Evolutionary conservation across 495 filamentous ascomycete genomes (phyloP).

Genomic region (Penicillium verhagenii): DNA sequence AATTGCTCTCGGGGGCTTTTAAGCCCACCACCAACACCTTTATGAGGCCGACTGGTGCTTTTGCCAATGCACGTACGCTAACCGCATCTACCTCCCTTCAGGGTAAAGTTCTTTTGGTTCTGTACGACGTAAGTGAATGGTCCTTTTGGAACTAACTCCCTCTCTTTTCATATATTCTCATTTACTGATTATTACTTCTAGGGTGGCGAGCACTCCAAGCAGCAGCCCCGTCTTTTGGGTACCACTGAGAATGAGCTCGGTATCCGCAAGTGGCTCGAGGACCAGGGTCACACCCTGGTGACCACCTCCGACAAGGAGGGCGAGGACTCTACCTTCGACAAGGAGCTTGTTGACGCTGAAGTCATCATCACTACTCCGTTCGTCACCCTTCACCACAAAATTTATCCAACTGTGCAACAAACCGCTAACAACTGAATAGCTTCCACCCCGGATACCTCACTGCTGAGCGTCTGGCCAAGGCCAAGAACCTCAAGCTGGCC

Average conservation of each 20-base stretch:
- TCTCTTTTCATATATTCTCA: too few species aligned
- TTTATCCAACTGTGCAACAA: not conserved
- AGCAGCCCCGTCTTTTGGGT: slow-evolving; percentile 85
- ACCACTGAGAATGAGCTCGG: slow-evolving; percentile 98
- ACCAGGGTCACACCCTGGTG: slow-evolving; percentile 89
- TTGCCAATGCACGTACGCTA: slow-evolving; percentile 50
- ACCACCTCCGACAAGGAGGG: slow-evolving; percentile 98
- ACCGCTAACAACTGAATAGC: slow-evolving; percentile 47
- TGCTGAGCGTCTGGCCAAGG: slow-evolving; percentile 92
- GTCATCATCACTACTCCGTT: slow-evolving; percentile 99
- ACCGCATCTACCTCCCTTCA: slow-evolving; percentile 56
- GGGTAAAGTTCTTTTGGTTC: slow-evolving; percentile 73
- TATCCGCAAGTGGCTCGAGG: slow-evolving; percentile 93
- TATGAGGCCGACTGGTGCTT: slow-evolving; percentile 30
- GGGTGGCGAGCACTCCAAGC: slow-evolving; percentile 66
- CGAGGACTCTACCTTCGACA: slow-evolving; percentile 87
- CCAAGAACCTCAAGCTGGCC: slow-evolving; percentile 97
- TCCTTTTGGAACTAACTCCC: too few species aligned
- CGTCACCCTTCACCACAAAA: slow-evolving; percentile 28
- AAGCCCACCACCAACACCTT: slow-evolving; percentile 24
- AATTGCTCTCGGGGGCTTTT: slow-evolving; percentile 44
- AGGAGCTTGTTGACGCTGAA: slow-evolving; percentile 93
- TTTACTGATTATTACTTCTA: slow-evolving; percentile 24
- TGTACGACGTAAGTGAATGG: slow-evolving; percentile 66
- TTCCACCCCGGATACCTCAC: slow-evolving; percentile 99